These are phyloP conservation scores for Talaromyces ruber DNA, from an alignment of 495 filamentous ascomycete genomes.

Conservation along the genomic window DNA sequence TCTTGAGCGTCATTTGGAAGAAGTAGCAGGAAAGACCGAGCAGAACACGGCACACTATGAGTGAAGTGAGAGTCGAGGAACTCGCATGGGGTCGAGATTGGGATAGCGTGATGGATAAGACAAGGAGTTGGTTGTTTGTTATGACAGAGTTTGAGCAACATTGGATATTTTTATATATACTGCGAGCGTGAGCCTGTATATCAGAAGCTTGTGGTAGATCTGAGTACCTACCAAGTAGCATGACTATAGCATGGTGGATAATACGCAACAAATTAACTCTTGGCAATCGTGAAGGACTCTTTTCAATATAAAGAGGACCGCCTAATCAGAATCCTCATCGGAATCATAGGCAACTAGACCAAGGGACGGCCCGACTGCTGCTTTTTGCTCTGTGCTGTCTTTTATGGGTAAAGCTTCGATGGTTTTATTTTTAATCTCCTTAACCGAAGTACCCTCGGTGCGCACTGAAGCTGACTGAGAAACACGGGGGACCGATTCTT, in stretches of 20 bases:
- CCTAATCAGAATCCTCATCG: constrained; percentile 30
- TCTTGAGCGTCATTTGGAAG: constrained; percentile 28
- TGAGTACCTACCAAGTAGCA: not conserved
- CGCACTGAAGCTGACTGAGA: not conserved
- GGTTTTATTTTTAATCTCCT: not conserved
- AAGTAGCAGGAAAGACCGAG: constrained; percentile 27
- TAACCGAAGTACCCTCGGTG: not conserved
- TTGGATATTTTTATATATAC: not conserved
- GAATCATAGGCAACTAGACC: constrained; percentile 31
- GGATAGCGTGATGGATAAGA: not conserved
- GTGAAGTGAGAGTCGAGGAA: not conserved
- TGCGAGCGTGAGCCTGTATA: not conserved
- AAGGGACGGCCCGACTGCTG: constrained; percentile 8
- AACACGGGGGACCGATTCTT: not conserved
- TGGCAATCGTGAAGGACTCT: not conserved
- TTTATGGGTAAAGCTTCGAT: not conserved
- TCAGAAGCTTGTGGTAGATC: not conserved
- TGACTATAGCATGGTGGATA: not conserved
- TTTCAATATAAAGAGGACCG: not conserved
- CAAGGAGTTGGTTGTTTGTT: not conserved
- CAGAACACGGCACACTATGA: constrained; percentile 13
- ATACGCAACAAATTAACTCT: constrained; percentile 8
- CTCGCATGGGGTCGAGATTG: not conserved
- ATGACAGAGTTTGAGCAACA: not conserved
- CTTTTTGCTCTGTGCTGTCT: constrained; percentile 5